These are phyloP conservation scores for Metschnikowia chrysomelidarum DNA, from an alignment of 805 yeast genomes.

Conservation along the genomic window DNA sequence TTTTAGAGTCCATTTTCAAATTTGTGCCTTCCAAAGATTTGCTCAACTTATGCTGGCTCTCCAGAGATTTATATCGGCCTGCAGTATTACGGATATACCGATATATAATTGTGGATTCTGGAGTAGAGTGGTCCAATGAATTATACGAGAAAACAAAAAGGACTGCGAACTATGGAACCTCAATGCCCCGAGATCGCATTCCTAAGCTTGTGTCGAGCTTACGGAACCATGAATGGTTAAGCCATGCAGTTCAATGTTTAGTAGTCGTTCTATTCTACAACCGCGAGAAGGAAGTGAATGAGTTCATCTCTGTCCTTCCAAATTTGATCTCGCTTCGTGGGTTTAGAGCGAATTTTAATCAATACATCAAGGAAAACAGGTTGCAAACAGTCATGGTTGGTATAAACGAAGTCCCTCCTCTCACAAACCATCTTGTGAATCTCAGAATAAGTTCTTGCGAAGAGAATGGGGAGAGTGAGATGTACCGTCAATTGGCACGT, in stretches of 20 bases:
- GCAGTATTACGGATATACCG: too few species aligned
- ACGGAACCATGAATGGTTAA: too few species aligned
- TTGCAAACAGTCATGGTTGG: too few species aligned
- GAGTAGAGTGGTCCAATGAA: too few species aligned
- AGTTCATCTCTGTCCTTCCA: too few species aligned
- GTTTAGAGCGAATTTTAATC: too few species aligned
- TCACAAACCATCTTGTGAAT: constrained; percentile 5
- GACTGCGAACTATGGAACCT: constrained; percentile 21
- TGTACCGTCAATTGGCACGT: constrained; percentile 7
- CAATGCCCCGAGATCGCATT: too few species aligned
- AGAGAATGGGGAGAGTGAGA: background rate
- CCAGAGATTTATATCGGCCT: constrained; percentile 25
- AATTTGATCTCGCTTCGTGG: too few species aligned
- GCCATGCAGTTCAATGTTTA: constrained; percentile 13
- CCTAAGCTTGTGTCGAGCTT: too few species aligned
- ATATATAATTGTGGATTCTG: too few species aligned
- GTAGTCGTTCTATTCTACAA: constrained; percentile 10
- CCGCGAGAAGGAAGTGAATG: too few species aligned
- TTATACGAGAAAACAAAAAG: constrained; percentile 25
- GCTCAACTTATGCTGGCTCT: constrained; percentile 21
- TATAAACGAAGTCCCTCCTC: constrained; percentile 1
- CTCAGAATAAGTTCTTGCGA: constrained; percentile 7
- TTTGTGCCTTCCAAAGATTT: constrained; percentile 23
- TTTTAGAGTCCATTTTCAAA: constrained; percentile 21
- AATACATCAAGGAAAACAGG: too few species aligned